A percentile compares a stretch with the other conserved stretches of the same genome.
Evolutionary conservation across 192 early-diverging fungal genomes (phyloP).

Genomic region (Entomortierella parvispora): DNA sequence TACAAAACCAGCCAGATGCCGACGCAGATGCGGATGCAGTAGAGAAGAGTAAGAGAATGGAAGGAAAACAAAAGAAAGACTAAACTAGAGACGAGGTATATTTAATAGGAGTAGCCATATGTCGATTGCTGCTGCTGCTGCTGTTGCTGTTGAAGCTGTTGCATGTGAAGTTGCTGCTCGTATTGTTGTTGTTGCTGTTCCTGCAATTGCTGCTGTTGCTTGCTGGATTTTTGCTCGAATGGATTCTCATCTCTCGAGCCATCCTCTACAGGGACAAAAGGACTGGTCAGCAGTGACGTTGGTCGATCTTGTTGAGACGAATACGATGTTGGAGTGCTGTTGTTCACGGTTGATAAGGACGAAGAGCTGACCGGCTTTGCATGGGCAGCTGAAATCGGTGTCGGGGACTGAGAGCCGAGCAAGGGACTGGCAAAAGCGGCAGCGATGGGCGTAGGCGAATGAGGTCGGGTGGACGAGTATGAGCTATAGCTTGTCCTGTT

Average conservation of each 20-base stretch:
- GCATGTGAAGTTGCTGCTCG: conserved; percentile 5
- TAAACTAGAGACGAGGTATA: too few species aligned
- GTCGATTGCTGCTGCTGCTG: neutral
- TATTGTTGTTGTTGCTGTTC: conserved; percentile 7
- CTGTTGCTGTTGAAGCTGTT: conserved; percentile 21
- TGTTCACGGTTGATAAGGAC: neutral
- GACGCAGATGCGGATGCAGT: too few species aligned
- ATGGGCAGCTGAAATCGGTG: neutral
- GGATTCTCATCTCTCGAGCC: neutral
- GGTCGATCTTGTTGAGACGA: conserved; percentile 10
- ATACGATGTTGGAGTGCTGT: neutral
- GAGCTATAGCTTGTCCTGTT: neutral
- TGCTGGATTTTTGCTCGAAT: neutral
- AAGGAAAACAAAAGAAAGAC: too few species aligned
- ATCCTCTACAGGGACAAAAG: conserved; percentile 27
- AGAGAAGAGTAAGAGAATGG: too few species aligned
- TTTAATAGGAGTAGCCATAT: too few species aligned
- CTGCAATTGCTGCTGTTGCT: conserved; percentile 1
- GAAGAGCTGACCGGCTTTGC: neutral
- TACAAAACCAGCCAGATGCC: too few species aligned
- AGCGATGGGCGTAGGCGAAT: neutral
- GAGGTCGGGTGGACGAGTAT: neutral
- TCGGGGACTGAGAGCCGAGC: too few species aligned
- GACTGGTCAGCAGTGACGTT: conserved; percentile 34
- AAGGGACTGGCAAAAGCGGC: too few species aligned